Base-by-base conservation (phyloP, 2,329 filamentous ascomycete genomes). In the Geosmithia morbida region DNA sequence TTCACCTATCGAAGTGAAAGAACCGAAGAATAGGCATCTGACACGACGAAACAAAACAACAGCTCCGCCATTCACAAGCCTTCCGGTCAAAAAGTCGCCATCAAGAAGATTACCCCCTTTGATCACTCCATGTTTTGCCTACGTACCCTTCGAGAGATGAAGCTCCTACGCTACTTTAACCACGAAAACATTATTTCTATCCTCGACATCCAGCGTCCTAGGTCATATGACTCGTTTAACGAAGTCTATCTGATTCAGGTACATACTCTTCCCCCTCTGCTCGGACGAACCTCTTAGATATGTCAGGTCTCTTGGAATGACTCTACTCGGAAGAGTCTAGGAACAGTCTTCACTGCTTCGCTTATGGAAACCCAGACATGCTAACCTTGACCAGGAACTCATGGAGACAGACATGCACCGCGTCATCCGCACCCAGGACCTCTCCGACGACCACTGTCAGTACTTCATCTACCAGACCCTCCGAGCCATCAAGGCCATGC, bases 361-460 rank as follows among this genome's bases (percentile, higher is more conserved):
- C n/a, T n/a, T n/a, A n/a, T n/a, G n/a, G n/a, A n/a, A n/a, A n/a
- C n/a, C n/a, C n/a, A n/a, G n/a, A 37, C 11, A 37, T 11, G 13
- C 46, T 41, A 22, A 50, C 42, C 39, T 39, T 41, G 39, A 51
- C 2, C 52, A 94, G 87, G 89, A 95, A 68, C 79, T 98, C 58
- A 98, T 98, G 92, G 92, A 98, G 72, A 98, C 92, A 44, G 92
- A 98, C 61, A 98, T 98, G 92, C 92, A 98, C 67, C 81, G 92
- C 55, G 92, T 98, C 55, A 98, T 98, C 61, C 87, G 92, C 57
- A 98, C 92, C 40, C 92, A 98, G 68, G 92, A 98, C 61, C 79
- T 98, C 43, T 97, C 92, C 39, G 92, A 98, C 66, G 92, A 98
- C 65, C 92, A 98, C 67, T 98, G 92, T 77, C 92, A 98, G 67